Base-by-base conservation (phyloP, 75 land plant species). In the Picea glauca region DNA sequence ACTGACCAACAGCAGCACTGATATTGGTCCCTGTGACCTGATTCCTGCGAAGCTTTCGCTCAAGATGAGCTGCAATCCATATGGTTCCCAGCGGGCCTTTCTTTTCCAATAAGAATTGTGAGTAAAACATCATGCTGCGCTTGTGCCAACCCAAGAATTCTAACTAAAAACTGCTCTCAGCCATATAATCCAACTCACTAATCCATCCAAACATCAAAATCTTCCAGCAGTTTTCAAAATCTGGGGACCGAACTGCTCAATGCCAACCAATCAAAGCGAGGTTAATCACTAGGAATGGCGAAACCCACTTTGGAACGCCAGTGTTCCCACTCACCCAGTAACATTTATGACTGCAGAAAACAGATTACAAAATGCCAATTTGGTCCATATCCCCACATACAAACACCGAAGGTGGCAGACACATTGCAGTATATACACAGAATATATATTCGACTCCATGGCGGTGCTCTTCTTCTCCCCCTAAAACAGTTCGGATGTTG, bases 11-110 rank as follows among this genome's bases (percentile, higher is more conserved):
- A 26, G 93, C 88, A 15, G 83, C 83, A 58, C 80, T 18, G 33
- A 93, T 91, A 66, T 85, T 70, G 35, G 90, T 89, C 33, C 80
- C 75, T 9, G 60, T 72, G 21, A 93, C 85, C 60, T 88, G 90
- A n/a, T 85, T 58, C 66, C 84, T 91, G 43, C 82, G 85, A 62
- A 93, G 93, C 83, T 81, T 87, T 13, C 77, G 84, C 78, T 79
- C 72, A 73, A 74, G 87, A 60, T 91, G 88, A 64, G 94, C 96
- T n/a, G 96, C 96, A 32, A 88, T 62, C 92, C 93, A 89, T 32
- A 93, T 74, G 58, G 78, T 85, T n/a, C 91, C 90, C 68, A 93
- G 60, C 1, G 93, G 84, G 8, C 94, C 93, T 74, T 89, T 88
- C 66, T 78, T 88, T 7, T 90, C 82, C 17, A 89, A 76, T 21